A percentile compares a stretch with the other conserved stretches of the same genome.
These are phyloP conservation scores for Fraxinus pennsylvanica DNA, from an alignment of 257 asterid species.

Conservation along the genomic window DNA sequence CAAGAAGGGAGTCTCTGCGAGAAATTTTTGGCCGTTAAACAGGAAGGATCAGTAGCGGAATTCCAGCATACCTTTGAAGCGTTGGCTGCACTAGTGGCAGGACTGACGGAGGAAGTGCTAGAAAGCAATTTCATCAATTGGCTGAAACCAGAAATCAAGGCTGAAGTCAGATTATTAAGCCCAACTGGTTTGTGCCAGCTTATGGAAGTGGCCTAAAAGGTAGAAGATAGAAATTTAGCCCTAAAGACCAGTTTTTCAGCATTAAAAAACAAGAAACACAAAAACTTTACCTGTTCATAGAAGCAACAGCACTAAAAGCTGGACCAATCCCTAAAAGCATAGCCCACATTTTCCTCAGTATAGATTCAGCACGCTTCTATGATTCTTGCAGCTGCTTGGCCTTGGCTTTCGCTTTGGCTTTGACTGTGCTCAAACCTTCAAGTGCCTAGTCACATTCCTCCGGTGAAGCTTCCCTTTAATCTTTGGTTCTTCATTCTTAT, in stretches of 20 bases:
- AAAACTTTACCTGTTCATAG: constrained; percentile 83
- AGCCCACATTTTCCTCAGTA: constrained; percentile 73
- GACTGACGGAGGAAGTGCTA: too few species aligned
- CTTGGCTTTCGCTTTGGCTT: constrained; percentile 95
- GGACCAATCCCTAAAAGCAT: constrained; percentile 89
- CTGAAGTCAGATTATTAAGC: too few species aligned
- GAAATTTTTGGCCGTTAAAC: too few species aligned
- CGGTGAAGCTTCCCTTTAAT: constrained; percentile 83
- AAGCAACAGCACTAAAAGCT: constrained; percentile 80
- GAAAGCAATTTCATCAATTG: too few species aligned
- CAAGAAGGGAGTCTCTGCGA: too few species aligned
- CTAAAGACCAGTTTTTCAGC: neutral
- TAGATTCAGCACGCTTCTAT: constrained; percentile 50
- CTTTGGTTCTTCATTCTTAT: constrained; percentile 56
- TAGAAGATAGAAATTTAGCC: too few species aligned
- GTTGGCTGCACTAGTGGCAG: too few species aligned
- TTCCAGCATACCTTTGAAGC: too few species aligned
- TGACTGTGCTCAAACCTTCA: constrained; percentile 81
- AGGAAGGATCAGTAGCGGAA: too few species aligned
- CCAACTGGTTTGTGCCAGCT: too few species aligned
- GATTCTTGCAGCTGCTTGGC: constrained; percentile 85
- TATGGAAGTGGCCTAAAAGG: too few species aligned
- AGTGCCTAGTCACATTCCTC: constrained; percentile 99
- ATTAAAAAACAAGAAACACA: constrained; percentile 24
- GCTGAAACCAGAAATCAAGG: too few species aligned